phyloP scores from a whole-genome alignment of 176 grass and related monocot species.

The Lolium perenne region DNA sequence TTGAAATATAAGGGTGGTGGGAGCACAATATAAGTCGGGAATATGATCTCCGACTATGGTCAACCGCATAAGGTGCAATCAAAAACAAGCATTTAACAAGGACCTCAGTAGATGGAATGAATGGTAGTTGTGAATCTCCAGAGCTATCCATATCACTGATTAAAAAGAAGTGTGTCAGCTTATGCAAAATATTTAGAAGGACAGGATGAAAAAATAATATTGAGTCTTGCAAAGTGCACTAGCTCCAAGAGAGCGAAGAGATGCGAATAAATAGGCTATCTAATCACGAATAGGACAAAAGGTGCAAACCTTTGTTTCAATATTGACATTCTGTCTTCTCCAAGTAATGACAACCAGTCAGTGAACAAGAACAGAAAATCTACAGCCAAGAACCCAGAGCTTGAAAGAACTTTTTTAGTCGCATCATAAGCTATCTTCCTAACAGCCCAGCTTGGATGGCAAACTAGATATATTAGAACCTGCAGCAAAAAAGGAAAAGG shows the following conservation, averaged over 20 bases:
- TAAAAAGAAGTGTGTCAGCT: constrained; percentile 38
- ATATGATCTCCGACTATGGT: constrained; percentile 63
- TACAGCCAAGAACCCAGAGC: constrained; percentile 56
- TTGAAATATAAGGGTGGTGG: constrained; percentile 83
- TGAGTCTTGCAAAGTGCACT: not conserved
- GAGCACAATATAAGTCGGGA: constrained; percentile 76
- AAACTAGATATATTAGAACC: constrained; percentile 80
- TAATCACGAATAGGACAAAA: constrained; percentile 23
- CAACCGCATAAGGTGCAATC: constrained; percentile 72
- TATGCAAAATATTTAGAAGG: constrained; percentile 17
- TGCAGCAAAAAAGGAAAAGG: constrained; percentile 40
- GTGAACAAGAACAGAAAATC: constrained; percentile 76
- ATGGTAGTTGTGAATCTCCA: constrained; percentile 64
- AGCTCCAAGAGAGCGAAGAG: constrained; percentile 5
- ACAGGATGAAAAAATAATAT: constrained; percentile 25
- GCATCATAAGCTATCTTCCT: constrained; percentile 70
- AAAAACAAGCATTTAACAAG: constrained; percentile 95
- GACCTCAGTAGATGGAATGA: constrained; percentile 81
- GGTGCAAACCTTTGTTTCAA: constrained; percentile 70
- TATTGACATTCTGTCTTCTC: constrained; percentile 61
- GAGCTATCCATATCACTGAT: constrained; percentile 69
- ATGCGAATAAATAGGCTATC: not conserved
- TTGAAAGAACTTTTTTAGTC: constrained; percentile 68
- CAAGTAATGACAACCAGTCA: constrained; percentile 74
- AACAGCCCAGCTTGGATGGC: constrained; percentile 90